Conservation (phyloP, 768 basidiomycete species). For the Collybiopsis confluens region DNA sequence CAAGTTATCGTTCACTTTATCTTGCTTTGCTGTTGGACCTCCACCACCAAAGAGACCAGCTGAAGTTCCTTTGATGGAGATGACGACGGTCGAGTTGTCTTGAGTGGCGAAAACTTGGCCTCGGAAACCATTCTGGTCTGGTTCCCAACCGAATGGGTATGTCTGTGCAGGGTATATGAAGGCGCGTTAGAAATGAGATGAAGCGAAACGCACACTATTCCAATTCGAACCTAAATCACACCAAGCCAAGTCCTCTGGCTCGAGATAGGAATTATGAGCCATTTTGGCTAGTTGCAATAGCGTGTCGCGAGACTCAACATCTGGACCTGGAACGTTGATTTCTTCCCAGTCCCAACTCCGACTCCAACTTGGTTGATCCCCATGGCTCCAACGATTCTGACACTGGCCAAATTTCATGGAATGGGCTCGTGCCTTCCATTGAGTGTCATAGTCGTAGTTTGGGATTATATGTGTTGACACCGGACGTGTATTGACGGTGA, state of each 20-base stretch:
- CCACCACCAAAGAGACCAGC: slow-evolving; percentile 67
- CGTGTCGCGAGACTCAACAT: slow-evolving; percentile 72
- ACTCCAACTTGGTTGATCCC: too few relatives aligned
- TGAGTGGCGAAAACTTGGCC: slow-evolving; percentile 87
- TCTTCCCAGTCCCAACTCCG: slow-evolving; percentile 61
- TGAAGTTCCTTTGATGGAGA: slow-evolving; percentile 95
- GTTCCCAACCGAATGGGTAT: slow-evolving; percentile 90
- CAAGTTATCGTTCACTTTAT: slow-evolving; percentile 91
- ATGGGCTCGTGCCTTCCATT: slow-evolving; percentile 37
- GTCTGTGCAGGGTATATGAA: slow-evolving; percentile 34
- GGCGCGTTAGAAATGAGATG: background rate
- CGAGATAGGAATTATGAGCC: slow-evolving; percentile 87
- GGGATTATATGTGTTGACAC: slow-evolving; percentile 40
- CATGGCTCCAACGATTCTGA: too few relatives aligned
- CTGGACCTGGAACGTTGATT: slow-evolving; percentile 67
- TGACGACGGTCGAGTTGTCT: slow-evolving; percentile 79
- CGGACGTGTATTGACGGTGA: slow-evolving; percentile 34
- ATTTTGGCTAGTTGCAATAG: slow-evolving; percentile 88
- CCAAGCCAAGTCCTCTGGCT: slow-evolving; percentile 63
- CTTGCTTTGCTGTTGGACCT: slow-evolving; percentile 85
- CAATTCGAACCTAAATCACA: slow-evolving; percentile 68
- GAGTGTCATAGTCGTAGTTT: slow-evolving; percentile 45
- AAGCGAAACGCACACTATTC: slow-evolving; percentile 46
- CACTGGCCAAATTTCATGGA: slow-evolving; percentile 45
- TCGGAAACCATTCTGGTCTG: slow-evolving; percentile 80